Conservation (phyloP, 2,329 filamentous ascomycete genomes). For the Botryotinia convoluta region DNA sequence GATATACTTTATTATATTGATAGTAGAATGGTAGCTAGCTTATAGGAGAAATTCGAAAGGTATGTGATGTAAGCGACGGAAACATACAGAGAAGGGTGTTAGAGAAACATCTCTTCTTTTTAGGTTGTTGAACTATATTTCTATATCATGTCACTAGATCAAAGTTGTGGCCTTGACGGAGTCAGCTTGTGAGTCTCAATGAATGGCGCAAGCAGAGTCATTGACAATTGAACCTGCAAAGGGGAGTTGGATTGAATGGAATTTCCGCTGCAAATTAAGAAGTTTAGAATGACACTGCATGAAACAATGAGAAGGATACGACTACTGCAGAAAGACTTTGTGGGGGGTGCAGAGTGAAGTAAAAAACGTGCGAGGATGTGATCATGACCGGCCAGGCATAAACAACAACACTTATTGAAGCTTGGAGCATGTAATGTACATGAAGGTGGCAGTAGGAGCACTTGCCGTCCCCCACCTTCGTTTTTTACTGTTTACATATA, state of each 20-base stretch:
- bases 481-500: background rate
- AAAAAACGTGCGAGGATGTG: background rate
- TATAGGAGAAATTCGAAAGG: background rate
- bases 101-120: too few relatives aligned
- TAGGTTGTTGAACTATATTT: too few relatives aligned
- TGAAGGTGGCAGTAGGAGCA: background rate
- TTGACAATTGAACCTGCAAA: background rate
- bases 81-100: background rate
- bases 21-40: background rate
- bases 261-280: background rate
- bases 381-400: background rate
- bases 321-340: background rate
- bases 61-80: background rate
- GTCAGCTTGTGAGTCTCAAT: background rate
- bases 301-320: background rate
- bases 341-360: background rate
- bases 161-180: background rate
- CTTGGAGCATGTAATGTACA: background rate
- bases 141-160: background rate
- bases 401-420: background rate
- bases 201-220: background rate
- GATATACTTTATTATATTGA: background rate
- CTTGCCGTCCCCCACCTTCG: background rate
- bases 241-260: background rate
- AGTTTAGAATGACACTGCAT: background rate